phyloP scores from a whole-genome alignment of 2,329 filamentous ascomycete species.

The Ascochyta fabae region DNA sequence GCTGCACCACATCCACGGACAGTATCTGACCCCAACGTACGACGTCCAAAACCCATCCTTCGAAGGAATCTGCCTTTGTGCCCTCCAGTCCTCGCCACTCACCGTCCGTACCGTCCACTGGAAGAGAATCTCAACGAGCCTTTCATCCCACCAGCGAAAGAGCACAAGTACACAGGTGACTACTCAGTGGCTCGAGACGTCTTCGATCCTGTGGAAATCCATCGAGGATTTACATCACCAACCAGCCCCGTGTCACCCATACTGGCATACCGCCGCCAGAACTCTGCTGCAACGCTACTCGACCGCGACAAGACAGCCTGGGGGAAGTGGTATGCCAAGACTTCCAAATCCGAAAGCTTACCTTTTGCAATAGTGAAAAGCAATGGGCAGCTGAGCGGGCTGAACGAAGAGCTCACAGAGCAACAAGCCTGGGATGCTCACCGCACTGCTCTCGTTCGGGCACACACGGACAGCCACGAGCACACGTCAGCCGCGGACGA shows the following conservation, averaged over 20 bases:
- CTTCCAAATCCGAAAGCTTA: not conserved
- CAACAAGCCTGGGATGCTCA: constrained; percentile 5
- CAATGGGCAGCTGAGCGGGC: not conserved
- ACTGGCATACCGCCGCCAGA: not conserved
- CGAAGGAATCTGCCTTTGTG: constrained; percentile 4
- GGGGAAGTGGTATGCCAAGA: constrained; percentile 15
- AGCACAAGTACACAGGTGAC: constrained; percentile 9
- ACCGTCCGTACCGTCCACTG: not conserved
- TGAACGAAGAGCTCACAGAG: not conserved
- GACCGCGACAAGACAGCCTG: constrained; percentile 16
- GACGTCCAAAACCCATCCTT: constrained; percentile 5
- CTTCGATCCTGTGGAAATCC: constrained; percentile 10
- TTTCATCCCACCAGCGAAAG: constrained; percentile 4
- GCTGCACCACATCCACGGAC: not conserved
- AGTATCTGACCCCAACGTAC: no score
- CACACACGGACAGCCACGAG: not conserved
- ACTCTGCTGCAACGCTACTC: constrained; percentile 11
- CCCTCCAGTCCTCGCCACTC: not conserved
- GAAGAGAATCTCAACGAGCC: not conserved
- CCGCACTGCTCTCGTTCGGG: not conserved
- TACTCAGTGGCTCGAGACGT: constrained; percentile 11
- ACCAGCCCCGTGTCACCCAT: not conserved
- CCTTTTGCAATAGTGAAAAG: constrained; percentile 7
- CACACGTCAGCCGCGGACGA: not conserved
- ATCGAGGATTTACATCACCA: constrained; percentile 16